These are phyloP conservation scores for Botrytis fragariae DNA, from an alignment of 2,329 filamentous ascomycete species.

Conservation along the genomic window DNA sequence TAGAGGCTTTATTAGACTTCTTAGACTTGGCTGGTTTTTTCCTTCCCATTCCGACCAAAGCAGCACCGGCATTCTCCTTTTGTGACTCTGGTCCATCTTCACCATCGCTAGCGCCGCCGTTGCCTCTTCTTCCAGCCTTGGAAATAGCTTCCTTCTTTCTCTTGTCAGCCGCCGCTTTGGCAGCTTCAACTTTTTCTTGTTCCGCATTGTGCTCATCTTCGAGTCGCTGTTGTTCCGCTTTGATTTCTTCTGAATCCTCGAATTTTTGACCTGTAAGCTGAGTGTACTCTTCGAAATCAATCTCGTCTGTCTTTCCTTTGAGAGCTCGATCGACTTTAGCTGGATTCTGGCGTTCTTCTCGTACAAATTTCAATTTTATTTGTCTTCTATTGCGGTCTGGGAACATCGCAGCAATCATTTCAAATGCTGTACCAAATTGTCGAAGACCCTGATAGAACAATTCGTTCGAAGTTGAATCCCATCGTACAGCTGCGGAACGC, in stretches of 20 bases:
- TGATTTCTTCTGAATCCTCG: constrained; percentile 54
- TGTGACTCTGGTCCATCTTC: constrained; percentile 24
- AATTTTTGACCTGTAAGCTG: constrained; percentile 52
- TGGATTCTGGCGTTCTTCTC: constrained; percentile 69
- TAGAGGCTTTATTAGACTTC: constrained; percentile 35
- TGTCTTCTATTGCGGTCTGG: constrained; percentile 67
- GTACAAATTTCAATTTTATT: constrained; percentile 80
- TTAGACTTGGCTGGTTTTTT: constrained; percentile 28
- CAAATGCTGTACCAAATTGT: constrained; percentile 81
- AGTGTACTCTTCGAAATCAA: constrained; percentile 61
- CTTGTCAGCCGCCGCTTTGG: constrained; percentile 27
- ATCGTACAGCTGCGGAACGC: constrained; percentile 61
- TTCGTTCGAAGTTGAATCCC: constrained; percentile 69
- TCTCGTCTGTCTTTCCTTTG: constrained; percentile 56
- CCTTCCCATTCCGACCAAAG: background rate
- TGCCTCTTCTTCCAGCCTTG: constrained; percentile 23
- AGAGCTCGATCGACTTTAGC: constrained; percentile 62
- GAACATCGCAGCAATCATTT: constrained; percentile 76
- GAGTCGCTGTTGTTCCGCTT: constrained; percentile 49
- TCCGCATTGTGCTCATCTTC: constrained; percentile 47
- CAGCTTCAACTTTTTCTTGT: constrained; percentile 49
- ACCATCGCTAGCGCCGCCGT: constrained; percentile 22
- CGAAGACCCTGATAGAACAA: constrained; percentile 71
- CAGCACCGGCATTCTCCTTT: constrained; percentile 11
- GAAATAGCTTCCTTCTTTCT: constrained; percentile 36